These are phyloP conservation scores for Umbilicaria muhlenbergii DNA, from an alignment of 495 filamentous ascomycete genomes.

Conservation along the genomic window DNA sequence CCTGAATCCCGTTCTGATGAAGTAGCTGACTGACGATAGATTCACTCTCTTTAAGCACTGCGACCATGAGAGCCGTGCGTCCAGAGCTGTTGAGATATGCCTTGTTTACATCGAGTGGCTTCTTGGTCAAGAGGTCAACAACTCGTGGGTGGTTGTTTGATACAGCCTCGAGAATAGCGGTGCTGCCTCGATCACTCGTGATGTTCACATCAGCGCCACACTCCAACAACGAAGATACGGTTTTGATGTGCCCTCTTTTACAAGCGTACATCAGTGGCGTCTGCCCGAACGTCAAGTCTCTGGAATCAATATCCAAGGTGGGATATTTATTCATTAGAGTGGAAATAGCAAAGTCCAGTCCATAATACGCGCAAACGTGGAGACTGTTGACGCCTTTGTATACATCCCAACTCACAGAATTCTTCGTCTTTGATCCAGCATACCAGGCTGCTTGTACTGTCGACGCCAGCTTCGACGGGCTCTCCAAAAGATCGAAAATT, in stretches of 20 bases:
- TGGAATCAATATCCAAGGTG: slow-evolving; percentile 4
- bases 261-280: slow-evolving; percentile 20
- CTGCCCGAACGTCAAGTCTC: slow-evolving; percentile 12
- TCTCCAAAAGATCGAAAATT: too few species aligned
- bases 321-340: slow-evolving; percentile 1
- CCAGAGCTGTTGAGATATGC: neutral
- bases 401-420: slow-evolving; percentile 16
- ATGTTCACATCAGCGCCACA: slow-evolving; percentile 11
- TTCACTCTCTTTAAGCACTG: neutral
- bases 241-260: slow-evolving; percentile 10
- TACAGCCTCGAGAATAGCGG: slow-evolving; percentile 15
- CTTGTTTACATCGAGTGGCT: slow-evolving; percentile 4
- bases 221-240: slow-evolving; percentile 8
- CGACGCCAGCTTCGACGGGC: too few species aligned
- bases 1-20: neutral
- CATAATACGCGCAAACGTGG: slow-evolving; percentile 18
- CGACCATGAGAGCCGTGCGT: slow-evolving; percentile 11
- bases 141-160: neutral
- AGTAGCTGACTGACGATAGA: slow-evolving; percentile 5
- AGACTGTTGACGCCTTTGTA: slow-evolving; percentile 12
- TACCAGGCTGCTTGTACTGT: slow-evolving; percentile 16
- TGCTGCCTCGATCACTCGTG: slow-evolving; percentile 6
- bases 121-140: neutral
- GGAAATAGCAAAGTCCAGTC: slow-evolving; percentile 5
- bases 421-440: slow-evolving; percentile 3